phyloP scores from a whole-genome alignment of 2,329 filamentous ascomycete genomes.

The Exophiala sp. region DNA sequence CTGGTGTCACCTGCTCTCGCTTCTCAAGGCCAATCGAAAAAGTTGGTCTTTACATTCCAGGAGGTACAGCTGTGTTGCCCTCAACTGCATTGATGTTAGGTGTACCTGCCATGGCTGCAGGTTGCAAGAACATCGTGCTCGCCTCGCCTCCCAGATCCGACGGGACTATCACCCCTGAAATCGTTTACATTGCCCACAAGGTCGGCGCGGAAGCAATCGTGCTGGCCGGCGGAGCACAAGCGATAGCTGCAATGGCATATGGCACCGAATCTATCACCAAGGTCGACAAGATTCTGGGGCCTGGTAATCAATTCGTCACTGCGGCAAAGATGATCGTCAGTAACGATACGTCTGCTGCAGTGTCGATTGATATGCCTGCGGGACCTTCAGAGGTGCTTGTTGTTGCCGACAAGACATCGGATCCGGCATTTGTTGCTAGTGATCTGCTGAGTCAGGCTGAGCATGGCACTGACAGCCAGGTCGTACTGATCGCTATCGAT shows the following conservation, averaged over 20 bases:
- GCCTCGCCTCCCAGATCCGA: conserved; percentile 87
- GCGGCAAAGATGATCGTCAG: conserved; percentile 97
- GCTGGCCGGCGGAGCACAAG: conserved; percentile 90
- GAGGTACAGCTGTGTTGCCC: conserved; percentile 93
- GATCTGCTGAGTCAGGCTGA: conserved; percentile 94
- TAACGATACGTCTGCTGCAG: conserved; percentile 93
- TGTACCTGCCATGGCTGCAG: conserved; percentile 94
- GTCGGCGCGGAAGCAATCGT: conserved; percentile 95
- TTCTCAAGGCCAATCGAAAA: conserved; percentile 90
- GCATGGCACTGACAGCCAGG: conserved; percentile 94
- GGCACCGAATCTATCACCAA: conserved; percentile 92
- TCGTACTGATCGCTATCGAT: conserved; percentile 82
- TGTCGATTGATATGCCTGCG: conserved; percentile 97
- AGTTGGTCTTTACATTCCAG: conserved; percentile 94
- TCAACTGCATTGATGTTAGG: conserved; percentile 97
- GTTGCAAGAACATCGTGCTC: conserved; percentile 90
- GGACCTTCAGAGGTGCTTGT: conserved; percentile 97
- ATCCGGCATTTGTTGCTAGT: conserved; percentile 91
- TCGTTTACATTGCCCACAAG: conserved; percentile 96
- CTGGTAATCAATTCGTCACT: conserved; percentile 97
- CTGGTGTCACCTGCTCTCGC: conserved; percentile 88
- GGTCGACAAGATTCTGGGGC: conserved; percentile 97
- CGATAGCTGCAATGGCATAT: conserved; percentile 94
- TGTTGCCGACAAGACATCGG: conserved; percentile 79
- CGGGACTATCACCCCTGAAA: conserved; percentile 89